Conservation (phyloP, 108 stramenopile genomes). For the Cyclotella cryptica region DNA sequence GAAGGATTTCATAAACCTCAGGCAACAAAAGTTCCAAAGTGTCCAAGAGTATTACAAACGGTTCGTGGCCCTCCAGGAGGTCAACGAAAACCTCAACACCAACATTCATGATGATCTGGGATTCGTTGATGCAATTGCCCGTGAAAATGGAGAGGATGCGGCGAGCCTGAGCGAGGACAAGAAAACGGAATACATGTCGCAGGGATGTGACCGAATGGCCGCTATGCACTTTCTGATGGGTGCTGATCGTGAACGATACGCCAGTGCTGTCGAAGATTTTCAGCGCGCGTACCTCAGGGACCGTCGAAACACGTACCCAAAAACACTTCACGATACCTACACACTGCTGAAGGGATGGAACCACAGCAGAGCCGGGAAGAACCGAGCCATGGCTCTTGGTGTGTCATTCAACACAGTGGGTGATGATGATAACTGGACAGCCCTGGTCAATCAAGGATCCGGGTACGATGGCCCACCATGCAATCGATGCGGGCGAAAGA, state of each 20-base stretch:
- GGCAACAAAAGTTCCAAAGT: neutral
- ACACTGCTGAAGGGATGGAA: conserved; percentile 1
- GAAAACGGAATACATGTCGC: neutral
- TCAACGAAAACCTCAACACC: neutral
- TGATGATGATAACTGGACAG: neutral
- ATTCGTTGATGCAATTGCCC: neutral
- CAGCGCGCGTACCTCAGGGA: neutral
- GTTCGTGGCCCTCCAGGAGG: neutral
- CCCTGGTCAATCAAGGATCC: neutral
- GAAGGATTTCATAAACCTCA: conserved; percentile 1
- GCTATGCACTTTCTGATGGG: neutral
- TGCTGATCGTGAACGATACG: neutral
- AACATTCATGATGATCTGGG: neutral
- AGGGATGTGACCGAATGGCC: neutral
- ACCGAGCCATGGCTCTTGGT: neutral
- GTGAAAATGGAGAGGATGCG: neutral
- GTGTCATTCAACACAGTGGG: conserved; percentile 8
- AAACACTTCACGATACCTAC: neutral
- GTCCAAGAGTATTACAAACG: neutral
- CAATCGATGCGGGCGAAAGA: neutral
- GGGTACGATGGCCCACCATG: neutral
- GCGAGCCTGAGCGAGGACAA: neutral
- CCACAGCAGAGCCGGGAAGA: neutral
- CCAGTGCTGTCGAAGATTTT: neutral
- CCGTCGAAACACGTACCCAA: neutral